Evolutionary conservation across 2,329 filamentous ascomycete species (phyloP).

Genomic region (Exophiala sideris): DNA sequence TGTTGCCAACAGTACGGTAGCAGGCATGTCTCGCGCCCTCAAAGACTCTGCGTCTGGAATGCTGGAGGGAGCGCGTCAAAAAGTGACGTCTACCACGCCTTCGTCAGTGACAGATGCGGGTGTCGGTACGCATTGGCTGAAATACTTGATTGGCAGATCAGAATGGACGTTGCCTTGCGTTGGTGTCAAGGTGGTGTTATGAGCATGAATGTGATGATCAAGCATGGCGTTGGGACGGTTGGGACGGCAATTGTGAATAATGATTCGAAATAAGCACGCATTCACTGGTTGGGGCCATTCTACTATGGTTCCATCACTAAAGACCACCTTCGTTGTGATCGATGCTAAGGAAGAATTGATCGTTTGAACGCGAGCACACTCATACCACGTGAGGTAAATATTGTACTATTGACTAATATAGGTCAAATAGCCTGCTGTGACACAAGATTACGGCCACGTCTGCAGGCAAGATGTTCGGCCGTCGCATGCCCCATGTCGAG

Average conservation of each 20-base stretch:
- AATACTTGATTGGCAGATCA: constrained; percentile 73
- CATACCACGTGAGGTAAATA: not conserved
- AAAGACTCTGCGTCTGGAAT: constrained; percentile 26
- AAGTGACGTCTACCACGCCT: constrained; percentile 35
- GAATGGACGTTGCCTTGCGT: constrained; percentile 92
- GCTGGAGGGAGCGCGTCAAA: constrained; percentile 55
- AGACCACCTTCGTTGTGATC: too few relatives aligned
- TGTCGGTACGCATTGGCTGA: constrained; percentile 79
- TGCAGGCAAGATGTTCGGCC: not conserved
- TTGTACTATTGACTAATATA: constrained; percentile 20
- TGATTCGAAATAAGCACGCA: too few relatives aligned
- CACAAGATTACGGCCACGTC: constrained; percentile 12
- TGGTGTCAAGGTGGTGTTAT: constrained; percentile 61
- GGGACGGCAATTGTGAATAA: not conserved
- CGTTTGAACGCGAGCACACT: too few relatives aligned
- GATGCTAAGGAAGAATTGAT: too few relatives aligned
- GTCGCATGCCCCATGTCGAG: not conserved
- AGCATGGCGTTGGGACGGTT: not conserved
- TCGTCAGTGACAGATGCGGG: constrained; percentile 58
- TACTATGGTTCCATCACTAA: too few relatives aligned
- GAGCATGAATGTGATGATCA: not conserved
- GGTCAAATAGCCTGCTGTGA: constrained; percentile 7
- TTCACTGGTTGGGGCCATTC: too few relatives aligned
- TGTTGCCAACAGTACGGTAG: constrained; percentile 66
- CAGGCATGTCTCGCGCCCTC: constrained; percentile 63